Base-by-base conservation (phyloP, 2,329 filamentous ascomycete genomes). In the Capronia epimyces region DNA sequence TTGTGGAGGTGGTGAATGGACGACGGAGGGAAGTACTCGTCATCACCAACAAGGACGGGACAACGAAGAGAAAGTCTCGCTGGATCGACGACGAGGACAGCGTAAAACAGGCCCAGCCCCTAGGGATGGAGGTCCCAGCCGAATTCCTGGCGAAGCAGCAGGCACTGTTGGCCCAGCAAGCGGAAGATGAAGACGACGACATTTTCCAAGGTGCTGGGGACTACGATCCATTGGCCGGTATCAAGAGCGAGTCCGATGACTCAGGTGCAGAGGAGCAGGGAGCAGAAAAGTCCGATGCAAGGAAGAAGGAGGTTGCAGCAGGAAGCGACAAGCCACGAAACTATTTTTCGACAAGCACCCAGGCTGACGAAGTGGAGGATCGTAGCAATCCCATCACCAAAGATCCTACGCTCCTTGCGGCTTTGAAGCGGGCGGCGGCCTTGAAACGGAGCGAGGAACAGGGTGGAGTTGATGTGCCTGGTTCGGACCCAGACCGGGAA, bases 381-480 rank as follows among this genome's bases (percentile, higher is more conserved):
- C 60, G 65, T 6, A 60, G 63, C 21, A 71, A 72, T 42, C 69
- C 71, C 5, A 57, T 55, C 27, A 39, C 44, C 31, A 55, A 58
- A 21, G 89, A 96, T 62, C 86, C 89, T 1, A 81, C 85, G 1
- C 84, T 95, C 56, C 77, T 89, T 57, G 89, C 88, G 2, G 89
- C 89, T 0, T 78, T 98, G 62, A 88, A 89, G 69, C 89, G 89
- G 67, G 91, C 91, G 8, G 86, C 86, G 15, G 74, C 81, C 8
- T 74, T 89, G 48, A 66, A 68, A 27, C 64, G 67, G 44, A 47
- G 69, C 65, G 34, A 65, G 71, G 16, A 71, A 69, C 67, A 68
- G 6, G 66, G 67, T 68, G 39, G 39, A 29, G 34, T 22, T 15
- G 22, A 48, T 20, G 18, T 49, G 56, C 21, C 51, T 58, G 49